A percentile compares a stretch with the other conserved stretches of the same genome.
Conservation (phyloP, 495 filamentous ascomycete species). For the Niebla homalea region DNA sequence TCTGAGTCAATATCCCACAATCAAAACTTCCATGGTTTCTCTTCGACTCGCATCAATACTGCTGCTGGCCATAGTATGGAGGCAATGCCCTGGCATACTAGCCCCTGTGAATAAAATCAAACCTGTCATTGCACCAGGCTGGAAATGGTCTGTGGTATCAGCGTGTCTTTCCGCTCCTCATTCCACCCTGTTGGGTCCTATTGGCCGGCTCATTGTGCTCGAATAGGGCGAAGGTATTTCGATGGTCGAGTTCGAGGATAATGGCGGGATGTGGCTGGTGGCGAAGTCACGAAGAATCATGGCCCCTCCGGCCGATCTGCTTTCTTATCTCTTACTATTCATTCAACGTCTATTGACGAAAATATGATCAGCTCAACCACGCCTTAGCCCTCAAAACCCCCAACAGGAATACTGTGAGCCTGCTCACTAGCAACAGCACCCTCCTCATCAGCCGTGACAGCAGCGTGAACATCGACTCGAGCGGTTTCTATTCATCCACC, state of each 20-base stretch:
- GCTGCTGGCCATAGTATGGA: too few relatives aligned
- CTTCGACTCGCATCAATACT: too few relatives aligned
- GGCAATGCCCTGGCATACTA: not conserved
- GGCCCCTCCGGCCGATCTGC: too few relatives aligned
- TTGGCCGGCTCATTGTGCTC: constrained; percentile 47
- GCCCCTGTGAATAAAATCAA: constrained; percentile 9
- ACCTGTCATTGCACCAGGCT: constrained; percentile 42
- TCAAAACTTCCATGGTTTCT: too few relatives aligned
- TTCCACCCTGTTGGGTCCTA: constrained; percentile 42
- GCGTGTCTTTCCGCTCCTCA: constrained; percentile 38
- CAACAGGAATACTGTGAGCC: too few relatives aligned
- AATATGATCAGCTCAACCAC: too few relatives aligned
- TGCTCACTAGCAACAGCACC: too few relatives aligned
- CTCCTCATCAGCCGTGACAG: constrained; percentile 53
- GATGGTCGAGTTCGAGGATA: constrained; percentile 34
- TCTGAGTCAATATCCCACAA: too few relatives aligned
- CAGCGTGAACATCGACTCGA: constrained; percentile 41
- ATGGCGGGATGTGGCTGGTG: constrained; percentile 36
- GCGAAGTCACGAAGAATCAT: constrained; percentile 14
- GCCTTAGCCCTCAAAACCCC: too few relatives aligned
- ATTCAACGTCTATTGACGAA: too few relatives aligned
- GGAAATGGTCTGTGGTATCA: constrained; percentile 39
- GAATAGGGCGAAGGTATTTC: constrained; percentile 39
- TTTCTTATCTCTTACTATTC: too few relatives aligned
- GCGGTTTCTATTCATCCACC: constrained; percentile 26